Base-by-base conservation (phyloP, 768 basidiomycete species). In the Kwoniella europaea region DNA sequence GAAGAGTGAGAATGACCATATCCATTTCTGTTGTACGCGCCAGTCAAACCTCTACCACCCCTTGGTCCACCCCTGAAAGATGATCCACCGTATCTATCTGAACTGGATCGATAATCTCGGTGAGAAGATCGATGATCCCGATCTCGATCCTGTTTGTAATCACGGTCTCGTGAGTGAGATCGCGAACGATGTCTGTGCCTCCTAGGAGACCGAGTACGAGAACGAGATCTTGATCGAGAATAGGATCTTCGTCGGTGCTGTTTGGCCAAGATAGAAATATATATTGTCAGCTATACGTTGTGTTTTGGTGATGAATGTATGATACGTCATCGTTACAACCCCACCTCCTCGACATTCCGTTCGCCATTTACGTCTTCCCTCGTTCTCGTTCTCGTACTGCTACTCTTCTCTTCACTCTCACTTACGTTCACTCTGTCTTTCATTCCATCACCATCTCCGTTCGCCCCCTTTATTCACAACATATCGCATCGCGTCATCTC, bases 91-190 rank as follows among this genome's bases (percentile, higher is more conserved):
- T 65, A 56, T 35, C 63, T n/a, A 27, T 65, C 63, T 27, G 52
- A 53, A 35, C 67, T 20, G 2, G 53, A 67, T 44, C 57, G 18
- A 42, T 55, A 52, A 16, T 67, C 60, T 56, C 67, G 50, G 27
- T 63, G 53, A 50, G 90, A 42, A 54, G 85, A 86, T 56, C 67
- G 69, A 68, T 71, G 44, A 59, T 65, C 68, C 46, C 78, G 57
- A 35, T 75, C 68, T 24, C 65, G 65, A 43, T 66, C 72, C 16
- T 50, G 70, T 52, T 61, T 60, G 12, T 63, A 29, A 53, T 68
- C 71, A 5, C 66, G 50, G 46, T 66, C 65, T 35, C 91, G 89
- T 70, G 89, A 88, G 41, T 90, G 89, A 44, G 91, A 91, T 46
- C 77, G 72, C 24, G 81, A 79, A 63, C 69, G 72, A 60, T 72